Percentiles rank a stretch among this genome's conserved stretches.
These are phyloP conservation scores for Kodamaea nitidulidarum DNA, from an alignment of 805 yeast species.

Conservation along the genomic window DNA sequence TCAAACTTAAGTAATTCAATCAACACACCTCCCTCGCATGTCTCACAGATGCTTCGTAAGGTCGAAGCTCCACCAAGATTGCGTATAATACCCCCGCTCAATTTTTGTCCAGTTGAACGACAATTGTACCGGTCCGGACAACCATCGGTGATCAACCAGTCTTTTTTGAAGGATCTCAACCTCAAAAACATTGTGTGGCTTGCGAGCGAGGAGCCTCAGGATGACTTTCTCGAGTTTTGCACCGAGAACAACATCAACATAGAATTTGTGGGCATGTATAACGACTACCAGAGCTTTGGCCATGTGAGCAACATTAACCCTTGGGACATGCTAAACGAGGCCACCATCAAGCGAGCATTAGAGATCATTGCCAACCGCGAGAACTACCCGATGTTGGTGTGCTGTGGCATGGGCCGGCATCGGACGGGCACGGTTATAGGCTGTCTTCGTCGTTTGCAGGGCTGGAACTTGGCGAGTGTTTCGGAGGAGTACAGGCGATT, in stretches of 20 bases:
- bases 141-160: conserved; percentile 89
- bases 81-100: conserved; percentile 86
- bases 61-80: conserved; percentile 51
- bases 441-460: conserved; percentile 84
- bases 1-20: too few relatives aligned
- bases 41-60: conserved; percentile 13
- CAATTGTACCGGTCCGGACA: conserved; percentile 88
- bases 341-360: conserved; percentile 73
- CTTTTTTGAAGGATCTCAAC: conserved; percentile 70
- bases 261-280: conserved; percentile 70
- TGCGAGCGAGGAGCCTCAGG: conserved; percentile 93
- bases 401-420: conserved; percentile 99
- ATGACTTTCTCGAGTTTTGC: conserved; percentile 77
- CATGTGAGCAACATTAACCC: conserved; percentile 52
- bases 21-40: too few relatives aligned
- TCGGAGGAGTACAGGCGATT: conserved; percentile 92
- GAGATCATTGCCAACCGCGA: conserved; percentile 66
- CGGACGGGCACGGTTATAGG: conserved; percentile 97
- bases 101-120: conserved; percentile 91
- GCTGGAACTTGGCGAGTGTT: conserved; percentile 93
- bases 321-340: conserved; percentile 92
- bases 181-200: conserved; percentile 86
- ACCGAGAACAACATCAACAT: conserved; percentile 66
- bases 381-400: conserved; percentile 82
- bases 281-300: conserved; percentile 23